Conservation (phyloP, 306 rosid genomes). For the Bauhinia variegata region DNA sequence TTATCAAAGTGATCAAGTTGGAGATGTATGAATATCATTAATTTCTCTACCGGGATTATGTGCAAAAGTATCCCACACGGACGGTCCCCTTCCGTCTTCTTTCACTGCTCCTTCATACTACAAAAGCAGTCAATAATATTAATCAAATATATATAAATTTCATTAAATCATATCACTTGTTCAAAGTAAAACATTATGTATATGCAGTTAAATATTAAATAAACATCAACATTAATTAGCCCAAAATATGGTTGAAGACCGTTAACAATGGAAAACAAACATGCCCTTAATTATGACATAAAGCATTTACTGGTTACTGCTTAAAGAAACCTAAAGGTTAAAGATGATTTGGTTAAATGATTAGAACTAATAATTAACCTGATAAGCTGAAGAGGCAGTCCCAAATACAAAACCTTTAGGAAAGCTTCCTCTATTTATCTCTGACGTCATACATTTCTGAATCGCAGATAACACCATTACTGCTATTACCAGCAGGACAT, state of each 20-base stretch:
- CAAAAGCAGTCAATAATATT: neutral
- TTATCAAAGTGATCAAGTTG: no score
- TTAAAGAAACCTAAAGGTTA: no score
- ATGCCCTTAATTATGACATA: no score
- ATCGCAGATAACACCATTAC: slow-evolving; percentile 39
- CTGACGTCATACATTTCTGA: slow-evolving; percentile 47
- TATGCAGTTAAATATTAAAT: no score
- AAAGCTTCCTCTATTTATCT: slow-evolving; percentile 58
- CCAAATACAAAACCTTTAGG: slow-evolving; percentile 82
- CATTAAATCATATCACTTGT: no score
- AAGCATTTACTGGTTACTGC: no score
- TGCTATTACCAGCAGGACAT: slow-evolving; percentile 11
- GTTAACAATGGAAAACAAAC: no score
- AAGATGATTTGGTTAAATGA: neutral
- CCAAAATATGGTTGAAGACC: no score
- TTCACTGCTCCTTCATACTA: slow-evolving; percentile 72
- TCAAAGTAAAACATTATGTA: no score
- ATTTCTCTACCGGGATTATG: slow-evolving; percentile 42
- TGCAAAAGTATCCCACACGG: slow-evolving; percentile 61
- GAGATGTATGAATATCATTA: no score
- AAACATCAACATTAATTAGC: no score
- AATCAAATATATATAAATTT: no score
- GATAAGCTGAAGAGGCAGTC: slow-evolving; percentile 93
- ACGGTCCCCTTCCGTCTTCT: slow-evolving; percentile 61
- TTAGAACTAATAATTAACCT: slow-evolving; percentile 50